phyloP scores from a whole-genome alignment of 2,329 filamentous ascomycete species.

The Byssochlamys sp. region DNA sequence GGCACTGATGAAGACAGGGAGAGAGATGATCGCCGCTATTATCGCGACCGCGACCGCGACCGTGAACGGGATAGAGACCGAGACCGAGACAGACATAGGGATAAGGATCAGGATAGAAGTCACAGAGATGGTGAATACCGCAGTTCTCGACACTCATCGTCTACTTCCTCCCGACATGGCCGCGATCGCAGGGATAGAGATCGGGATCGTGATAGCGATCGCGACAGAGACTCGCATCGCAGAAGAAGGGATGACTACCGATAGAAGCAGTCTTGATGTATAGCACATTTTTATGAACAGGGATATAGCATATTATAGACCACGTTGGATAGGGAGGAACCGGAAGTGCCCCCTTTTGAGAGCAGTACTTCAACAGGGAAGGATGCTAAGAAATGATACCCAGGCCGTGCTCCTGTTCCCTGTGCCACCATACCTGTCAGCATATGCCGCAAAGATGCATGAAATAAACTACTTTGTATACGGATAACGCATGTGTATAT shows the following conservation, averaged over 20 bases:
- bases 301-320: neutral
- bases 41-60: slow-evolving; percentile 25
- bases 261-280: neutral
- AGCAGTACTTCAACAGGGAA: neutral
- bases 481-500: neutral
- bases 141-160: slow-evolving; percentile 23
- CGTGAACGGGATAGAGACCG: slow-evolving; percentile 18
- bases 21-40: slow-evolving; percentile 13
- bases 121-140: slow-evolving; percentile 24
- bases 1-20: slow-evolving; percentile 29
- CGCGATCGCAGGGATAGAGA: slow-evolving; percentile 14
- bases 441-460: neutral
- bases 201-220: slow-evolving; percentile 6
- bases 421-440: neutral
- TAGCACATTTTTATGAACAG: neutral
- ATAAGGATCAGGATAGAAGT: slow-evolving; percentile 18
- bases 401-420: neutral
- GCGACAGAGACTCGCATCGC: slow-evolving; percentile 7
- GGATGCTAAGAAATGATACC: neutral
- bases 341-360: neutral
- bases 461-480: neutral
- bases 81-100: slow-evolving; percentile 13
- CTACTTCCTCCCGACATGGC: slow-evolving; percentile 15
- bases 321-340: neutral
- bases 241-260: neutral